These are phyloP conservation scores for Beauveria varroae DNA, from an alignment of 2,329 filamentous ascomycete species.

Conservation along the genomic window DNA sequence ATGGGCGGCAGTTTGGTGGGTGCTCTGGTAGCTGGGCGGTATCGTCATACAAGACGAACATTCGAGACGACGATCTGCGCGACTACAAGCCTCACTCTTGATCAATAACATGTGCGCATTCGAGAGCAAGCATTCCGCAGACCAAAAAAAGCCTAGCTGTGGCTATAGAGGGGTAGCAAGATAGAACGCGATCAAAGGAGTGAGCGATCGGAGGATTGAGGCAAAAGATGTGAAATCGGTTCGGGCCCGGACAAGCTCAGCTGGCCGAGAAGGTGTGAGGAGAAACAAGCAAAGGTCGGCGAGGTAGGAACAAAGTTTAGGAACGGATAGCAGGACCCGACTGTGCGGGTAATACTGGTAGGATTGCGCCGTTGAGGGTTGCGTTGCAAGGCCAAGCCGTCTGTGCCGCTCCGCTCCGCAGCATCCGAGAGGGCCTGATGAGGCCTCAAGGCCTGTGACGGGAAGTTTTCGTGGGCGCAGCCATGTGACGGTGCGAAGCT, in stretches of 20 bases:
- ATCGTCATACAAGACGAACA: not conserved
- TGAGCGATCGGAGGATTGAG: not conserved
- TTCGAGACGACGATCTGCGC: not conserved
- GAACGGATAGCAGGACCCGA: not conserved
- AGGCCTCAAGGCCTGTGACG: slow-evolving; percentile 1
- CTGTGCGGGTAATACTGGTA: not conserved
- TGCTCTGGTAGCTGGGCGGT: not conserved
- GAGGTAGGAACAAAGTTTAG: not conserved
- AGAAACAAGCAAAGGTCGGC: not conserved
- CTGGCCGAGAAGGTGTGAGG: not conserved
- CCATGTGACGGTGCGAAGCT: slow-evolving; percentile 13
- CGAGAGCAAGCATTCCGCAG: not conserved
- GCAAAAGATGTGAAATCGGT: not conserved
- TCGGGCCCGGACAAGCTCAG: not conserved
- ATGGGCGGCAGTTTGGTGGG: not conserved
- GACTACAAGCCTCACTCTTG: not conserved
- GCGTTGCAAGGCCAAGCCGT: not conserved
- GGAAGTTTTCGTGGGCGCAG: slow-evolving; percentile 14
- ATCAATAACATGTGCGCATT: not conserved
- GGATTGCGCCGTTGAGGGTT: not conserved
- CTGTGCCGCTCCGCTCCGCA: slow-evolving; percentile 8
- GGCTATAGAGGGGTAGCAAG: not conserved
- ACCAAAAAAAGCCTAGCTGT: not conserved
- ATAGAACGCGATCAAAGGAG: not conserved
- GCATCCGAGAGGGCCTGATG: slow-evolving; percentile 7